phyloP scores from a whole-genome alignment of 176 grass and related monocot genomes.

The Phyllostachys edulis region DNA sequence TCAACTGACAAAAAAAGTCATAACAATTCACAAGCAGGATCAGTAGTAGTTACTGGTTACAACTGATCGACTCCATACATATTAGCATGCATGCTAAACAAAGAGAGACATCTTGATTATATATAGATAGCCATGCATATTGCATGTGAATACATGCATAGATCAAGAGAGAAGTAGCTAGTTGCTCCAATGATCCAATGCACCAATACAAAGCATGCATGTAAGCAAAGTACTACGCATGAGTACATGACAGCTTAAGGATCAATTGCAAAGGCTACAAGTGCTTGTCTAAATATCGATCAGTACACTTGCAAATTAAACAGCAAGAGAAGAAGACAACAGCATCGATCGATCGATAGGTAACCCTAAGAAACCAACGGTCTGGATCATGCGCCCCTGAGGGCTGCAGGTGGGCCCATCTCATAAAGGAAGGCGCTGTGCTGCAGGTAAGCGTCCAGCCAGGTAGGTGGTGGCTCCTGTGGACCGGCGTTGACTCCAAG shows the following conservation, averaged over 20 bases:
- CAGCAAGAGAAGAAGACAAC: background rate
- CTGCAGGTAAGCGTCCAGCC: slow-evolving; percentile 65
- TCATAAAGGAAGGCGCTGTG: slow-evolving; percentile 61
- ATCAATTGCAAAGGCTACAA: slow-evolving; percentile 7
- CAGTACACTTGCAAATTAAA: slow-evolving; percentile 25
- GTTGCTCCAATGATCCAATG: slow-evolving; percentile 10
- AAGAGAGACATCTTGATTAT: slow-evolving; percentile 1
- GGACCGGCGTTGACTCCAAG: slow-evolving; percentile 45
- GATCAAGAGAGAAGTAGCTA: slow-evolving; percentile 4
- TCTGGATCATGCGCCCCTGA: slow-evolving; percentile 48
- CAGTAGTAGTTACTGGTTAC: background rate
- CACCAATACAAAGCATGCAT: background rate
- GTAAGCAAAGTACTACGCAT: background rate
- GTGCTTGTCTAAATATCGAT: slow-evolving; percentile 37
- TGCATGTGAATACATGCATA: slow-evolving; percentile 28
- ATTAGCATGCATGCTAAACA: background rate
- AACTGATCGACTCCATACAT: background rate
- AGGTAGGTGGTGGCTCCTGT: slow-evolving; percentile 54
- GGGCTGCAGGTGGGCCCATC: slow-evolving; percentile 41
- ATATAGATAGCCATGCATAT: slow-evolving; percentile 20
- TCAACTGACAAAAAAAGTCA: background rate
- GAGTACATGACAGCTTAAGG: background rate
- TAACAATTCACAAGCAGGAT: background rate
- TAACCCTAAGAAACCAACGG: slow-evolving; percentile 44
- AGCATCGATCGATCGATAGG: background rate